Evolutionary conservation across 192 early-diverging fungal species (phyloP), one percentile per base, ranked within the genome.

Genomic region (Geranomyces michiganensis): DNA sequence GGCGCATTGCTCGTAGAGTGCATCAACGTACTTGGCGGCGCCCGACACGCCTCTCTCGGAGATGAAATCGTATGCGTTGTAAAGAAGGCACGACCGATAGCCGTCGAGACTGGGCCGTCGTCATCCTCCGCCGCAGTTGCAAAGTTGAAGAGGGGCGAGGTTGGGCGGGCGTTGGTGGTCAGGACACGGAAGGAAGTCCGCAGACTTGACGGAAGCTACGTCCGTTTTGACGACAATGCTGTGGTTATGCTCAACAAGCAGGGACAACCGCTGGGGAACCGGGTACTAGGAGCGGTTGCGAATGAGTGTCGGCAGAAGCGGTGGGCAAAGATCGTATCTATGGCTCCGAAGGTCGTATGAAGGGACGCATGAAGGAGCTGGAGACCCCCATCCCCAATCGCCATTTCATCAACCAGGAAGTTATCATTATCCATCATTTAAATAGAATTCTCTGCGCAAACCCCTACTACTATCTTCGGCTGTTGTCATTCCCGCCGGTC

Each of bases 201-300:
- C 33, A 88, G 96, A 45, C 90, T 91, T 19, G 96, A 99, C 68
- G 96, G 96, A 60, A 90, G 91, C 56, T 93, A 91, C 62, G 88
- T 96, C 56, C 87, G 90, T 33, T 99, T 99, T 72, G 96, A 99
- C 70, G 96, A 99, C 76, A 99, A 99, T 75, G 96, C 96, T 17
- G 92, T 91, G 67, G 91, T 99, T 67, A 86, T 99, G 71, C 85
- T 99, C 66, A 96, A 94, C 80, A 92, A 96, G 78, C 88, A 92
- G 79, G 90, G 90, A 46, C 94, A 96, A 76, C 96, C 96, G 49
- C 81, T 99, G 41, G 96, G 95, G 33, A 97, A 92, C 70, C 87
- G 96, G 72, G 90, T 99, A 27, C 76, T 97, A 44, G 96, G 96
- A 32, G 89, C 92, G 17, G 90, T 99, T 27, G 90, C 93, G 19